Base-by-base conservation (phyloP, 2,329 filamentous ascomycete genomes). In the Pezicula radicicola region DNA sequence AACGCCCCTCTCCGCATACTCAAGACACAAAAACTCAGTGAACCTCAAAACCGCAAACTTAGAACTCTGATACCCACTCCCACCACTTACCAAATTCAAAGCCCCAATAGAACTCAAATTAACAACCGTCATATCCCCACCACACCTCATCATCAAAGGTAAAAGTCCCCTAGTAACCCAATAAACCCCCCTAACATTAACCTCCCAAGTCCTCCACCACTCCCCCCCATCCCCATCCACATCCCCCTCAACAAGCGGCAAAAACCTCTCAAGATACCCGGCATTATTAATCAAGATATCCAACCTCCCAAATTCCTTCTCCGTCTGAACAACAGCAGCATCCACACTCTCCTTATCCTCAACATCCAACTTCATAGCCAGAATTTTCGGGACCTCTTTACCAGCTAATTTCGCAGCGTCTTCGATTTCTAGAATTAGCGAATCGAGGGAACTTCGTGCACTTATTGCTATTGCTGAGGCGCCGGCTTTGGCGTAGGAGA, bases 401-500 rank as follows among this genome's bases (percentile, higher is more conserved):
- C 66, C 68, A 0, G 68, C 69, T 2, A 53, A 52, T 2, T 55
- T 55, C 2, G 70, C 70, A 2, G 69, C 71, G 9, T 64, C 57
- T 9, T 66, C 65, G 13, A 80, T 61, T 0, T 68, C 66, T 9
- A 52, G 37, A 16, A 63, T 64, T 16, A 58, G 46, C 6, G 55
- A 52, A 0, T 76, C 62, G 0, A 68, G 64, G 5, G 67, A 60
- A 3, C 75, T 78, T 19, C 83, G 76, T 1, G 80, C 81, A 6
- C 69, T 74, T 18, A 85, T 68, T 15, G 75, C 76, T 51, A 87
- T 79, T 27, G 67, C 63, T 0, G 74, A 71, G 28, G 75, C 76
- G 4, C 77, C 77, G 4, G 81, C 80, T 57, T 68, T 68, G 18
- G 80, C 81, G 58, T 76, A 85, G 9, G 78, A 75, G n/a, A 79